These are phyloP conservation scores for Madurella fahalii DNA, from an alignment of 2,329 filamentous ascomycete species.

Conservation along the genomic window DNA sequence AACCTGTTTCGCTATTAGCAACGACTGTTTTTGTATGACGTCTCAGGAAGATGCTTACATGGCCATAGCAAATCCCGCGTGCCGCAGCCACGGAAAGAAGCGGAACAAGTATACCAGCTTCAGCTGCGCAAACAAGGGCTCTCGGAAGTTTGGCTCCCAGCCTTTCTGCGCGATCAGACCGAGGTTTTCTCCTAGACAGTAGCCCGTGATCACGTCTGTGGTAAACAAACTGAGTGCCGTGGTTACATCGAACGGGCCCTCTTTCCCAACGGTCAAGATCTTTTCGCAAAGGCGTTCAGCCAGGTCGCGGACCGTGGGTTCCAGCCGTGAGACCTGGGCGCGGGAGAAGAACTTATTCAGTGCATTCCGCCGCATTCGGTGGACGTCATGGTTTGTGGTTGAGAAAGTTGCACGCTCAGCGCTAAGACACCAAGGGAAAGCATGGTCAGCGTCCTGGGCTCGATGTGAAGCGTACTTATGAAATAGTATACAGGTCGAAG, in stretches of 20 bases:
- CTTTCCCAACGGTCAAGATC: neutral
- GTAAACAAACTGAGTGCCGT: constrained; percentile 36
- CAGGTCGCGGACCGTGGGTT: constrained; percentile 7
- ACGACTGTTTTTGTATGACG: neutral
- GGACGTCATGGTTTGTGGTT: constrained; percentile 12
- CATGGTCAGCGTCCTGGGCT: constrained; percentile 9
- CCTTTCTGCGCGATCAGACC: constrained; percentile 32
- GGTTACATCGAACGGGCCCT: constrained; percentile 28
- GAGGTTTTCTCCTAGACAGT: constrained; percentile 35
- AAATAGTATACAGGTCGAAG: too few species aligned
- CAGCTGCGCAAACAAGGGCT: constrained; percentile 19
- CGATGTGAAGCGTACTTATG: neutral
- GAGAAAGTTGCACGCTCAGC: neutral
- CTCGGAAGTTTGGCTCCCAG: constrained; percentile 36
- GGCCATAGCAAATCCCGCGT: constrained; percentile 6
- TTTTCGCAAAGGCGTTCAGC: constrained; percentile 1
- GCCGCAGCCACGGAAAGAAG: constrained; percentile 26
- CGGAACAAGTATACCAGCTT: constrained; percentile 25
- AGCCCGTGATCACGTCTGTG: constrained; percentile 34
- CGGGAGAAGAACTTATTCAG: constrained; percentile 14
- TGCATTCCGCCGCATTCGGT: constrained; percentile 10
- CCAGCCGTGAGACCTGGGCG: constrained; percentile 16
- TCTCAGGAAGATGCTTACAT: neutral
- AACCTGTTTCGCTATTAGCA: neutral
- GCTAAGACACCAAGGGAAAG: neutral